Evolutionary conservation across 2,329 filamentous ascomycete species (phyloP), one percentile per base, ranked within the genome.

Genomic region (Aspergillus sp.): DNA sequence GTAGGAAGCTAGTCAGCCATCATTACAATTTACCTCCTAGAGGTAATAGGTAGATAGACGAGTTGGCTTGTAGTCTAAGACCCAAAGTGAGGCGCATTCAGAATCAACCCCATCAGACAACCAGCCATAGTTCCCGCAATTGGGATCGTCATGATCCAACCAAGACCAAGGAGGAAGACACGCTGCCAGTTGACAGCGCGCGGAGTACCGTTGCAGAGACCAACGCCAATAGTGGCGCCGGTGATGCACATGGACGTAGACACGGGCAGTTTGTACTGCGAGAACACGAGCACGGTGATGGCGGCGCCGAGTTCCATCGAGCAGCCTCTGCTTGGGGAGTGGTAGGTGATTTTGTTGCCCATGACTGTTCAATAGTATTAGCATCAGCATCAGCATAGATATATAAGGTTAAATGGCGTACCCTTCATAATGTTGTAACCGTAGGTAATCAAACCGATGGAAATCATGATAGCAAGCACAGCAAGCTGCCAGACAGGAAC

Each of bases 351-450:
- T 75, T 89, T 89, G 81, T 91, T 92, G 53, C 89, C 89, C 88
- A 91, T 91, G 74, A 89, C 86, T 86, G 63, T 61, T 51, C 67
- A 59, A n/a, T n/a, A n/a, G 4, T 38, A 30, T 64, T 58, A 66
- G 61, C 60, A 62, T 56, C 15, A 17, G 44, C 11, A 9, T 47
- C 5, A 17, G n/a, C n/a, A n/a, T n/a, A n/a, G n/a, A n/a, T n/a
- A n/a, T n/a, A n/a, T n/a, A n/a, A n/a, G n/a, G n/a, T n/a, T n/a
- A n/a, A n/a, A n/a, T n/a, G n/a, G n/a, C n/a, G n/a, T n/a, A 85
- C 83, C 85, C 78, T 89, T 90, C 88, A 91, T 91, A 76, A 91
- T 91, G 79, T 91, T 91, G 79, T 91, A 91, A 9, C 89, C 89
- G 66, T 91, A 91, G 13, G 88, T 91, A 68, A 87, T 80, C 56